These are phyloP conservation scores for Straminergon stramineum DNA, from an alignment of 225 moss, liverwort and hornwort species.

Conservation along the genomic window DNA sequence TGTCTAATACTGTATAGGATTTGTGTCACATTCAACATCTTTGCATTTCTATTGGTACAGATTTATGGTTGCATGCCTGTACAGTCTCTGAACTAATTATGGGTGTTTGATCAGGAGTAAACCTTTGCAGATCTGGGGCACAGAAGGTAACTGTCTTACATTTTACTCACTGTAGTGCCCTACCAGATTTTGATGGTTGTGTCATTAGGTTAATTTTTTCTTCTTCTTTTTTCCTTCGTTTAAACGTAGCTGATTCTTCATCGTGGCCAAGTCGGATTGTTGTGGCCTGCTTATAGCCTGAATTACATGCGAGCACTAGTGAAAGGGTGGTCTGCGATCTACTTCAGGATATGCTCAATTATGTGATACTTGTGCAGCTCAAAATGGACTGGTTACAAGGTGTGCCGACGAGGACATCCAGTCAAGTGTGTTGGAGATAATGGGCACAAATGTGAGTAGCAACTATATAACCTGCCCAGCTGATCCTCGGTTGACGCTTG, in stretches of 20 bases:
- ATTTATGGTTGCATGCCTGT: neutral
- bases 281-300: neutral
- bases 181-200: neutral
- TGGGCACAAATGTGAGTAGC: constrained; percentile 90
- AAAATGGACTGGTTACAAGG: constrained; percentile 83
- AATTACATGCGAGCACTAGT: neutral
- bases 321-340: neutral
- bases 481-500: constrained; percentile 76
- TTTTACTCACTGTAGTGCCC: neutral
- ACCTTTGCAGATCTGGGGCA: constrained; percentile 85
- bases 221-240: neutral
- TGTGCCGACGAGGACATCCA: constrained; percentile 82
- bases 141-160: constrained; percentile 49
- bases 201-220: neutral
- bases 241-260: neutral
- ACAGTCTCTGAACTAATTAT: neutral
- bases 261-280: neutral
- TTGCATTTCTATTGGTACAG: neutral
- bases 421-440: constrained; percentile 83
- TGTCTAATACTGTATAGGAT: neutral
- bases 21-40: neutral
- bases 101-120: constrained; percentile 59
- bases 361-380: constrained; percentile 40
- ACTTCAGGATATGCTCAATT: neutral
- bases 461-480: constrained; percentile 86